Evolutionary conservation across 345 rosid genomes (phyloP).

Genomic region (Lenwebbia sp.): DNA sequence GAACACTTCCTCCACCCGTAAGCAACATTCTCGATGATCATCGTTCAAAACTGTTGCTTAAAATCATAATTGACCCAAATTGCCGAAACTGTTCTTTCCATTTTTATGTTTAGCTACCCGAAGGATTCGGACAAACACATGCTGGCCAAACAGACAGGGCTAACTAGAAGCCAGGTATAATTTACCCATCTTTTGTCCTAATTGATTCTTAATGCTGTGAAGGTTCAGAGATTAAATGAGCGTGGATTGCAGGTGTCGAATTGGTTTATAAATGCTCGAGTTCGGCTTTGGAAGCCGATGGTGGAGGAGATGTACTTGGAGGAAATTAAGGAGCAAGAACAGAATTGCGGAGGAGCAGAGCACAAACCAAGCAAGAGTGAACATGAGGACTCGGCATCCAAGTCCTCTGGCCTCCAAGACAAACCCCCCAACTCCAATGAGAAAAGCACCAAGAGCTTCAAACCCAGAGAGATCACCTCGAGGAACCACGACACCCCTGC

Average conservation of each 20-base stretch:
- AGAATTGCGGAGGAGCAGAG: conserved; percentile 34
- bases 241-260: conserved; percentile 60
- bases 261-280: conserved; percentile 99
- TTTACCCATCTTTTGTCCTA: neutral
- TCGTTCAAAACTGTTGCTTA: neutral
- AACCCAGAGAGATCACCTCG: conserved; percentile 14
- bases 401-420: conserved; percentile 39
- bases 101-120: conserved; percentile 46
- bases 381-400: conserved; percentile 35
- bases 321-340: conserved; percentile 75
- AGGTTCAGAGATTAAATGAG: neutral
- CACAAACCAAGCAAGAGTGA: conserved; percentile 53
- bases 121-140: conserved; percentile 91
- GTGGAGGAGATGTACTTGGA: conserved; percentile 96
- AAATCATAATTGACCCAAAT: neutral
- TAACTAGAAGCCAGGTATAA: conserved; percentile 77
- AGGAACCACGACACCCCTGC: conserved; percentile 24
- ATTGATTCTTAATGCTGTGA: neutral
- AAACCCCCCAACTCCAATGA: conserved; percentile 23
- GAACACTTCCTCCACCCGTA: conserved; percentile 99
- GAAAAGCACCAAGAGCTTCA: conserved; percentile 18
- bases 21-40: conserved; percentile 1
- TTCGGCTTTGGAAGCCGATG: conserved; percentile 99
- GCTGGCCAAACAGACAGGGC: conserved; percentile 96
- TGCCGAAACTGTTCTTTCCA: neutral